Base-by-base conservation (phyloP, 2,329 filamentous ascomycete species). In the Neopestalotiopsis clavispora region DNA sequence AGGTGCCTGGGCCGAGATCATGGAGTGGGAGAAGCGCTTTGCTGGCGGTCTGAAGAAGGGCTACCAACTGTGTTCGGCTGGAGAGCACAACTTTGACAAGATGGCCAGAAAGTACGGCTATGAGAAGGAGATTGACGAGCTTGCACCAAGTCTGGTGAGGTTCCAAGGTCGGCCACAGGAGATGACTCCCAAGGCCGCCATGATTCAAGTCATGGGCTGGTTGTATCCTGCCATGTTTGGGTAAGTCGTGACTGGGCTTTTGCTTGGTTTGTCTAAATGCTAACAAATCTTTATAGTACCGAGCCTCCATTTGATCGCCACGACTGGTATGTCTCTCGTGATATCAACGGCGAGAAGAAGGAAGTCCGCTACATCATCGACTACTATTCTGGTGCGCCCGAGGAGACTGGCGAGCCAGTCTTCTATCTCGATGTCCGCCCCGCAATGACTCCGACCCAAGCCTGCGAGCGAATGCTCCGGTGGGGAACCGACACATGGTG, bases 291-390 rank as follows among this genome's bases (percentile, higher is more conserved):
- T 4, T 56, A 42, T 71, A 94, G 92, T 4, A 91, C 91, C 7
- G 91, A 94, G 66, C 92, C 94, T 12, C 96, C 96, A 1, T 99
- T 99, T 76, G 96, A 99, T 81, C 90, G 96, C 71, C 96, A 99
- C 79, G 96, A 99, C 79, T 99, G 96, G 96, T 98, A 92, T 78
- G 93, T 99, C 57, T 88, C 93, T 72, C 88, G 96, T 71, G 87
- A 91, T 42, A 81, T 87, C 63, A 85, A 90, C 67, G 93, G 93
- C 34, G 79, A 90, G 69, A 86, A 84, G 75, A 92, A 91, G 78
- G 91, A 98, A 83, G 85, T 98, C 60, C 90, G 96, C 75, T 99
- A 99, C 79, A 90, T 99, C 68, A 99, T 99, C 78, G 96, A 99
- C 80, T 98, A 97, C 82, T 98, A 98, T 81, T 91, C 92, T 42